Evolutionary conservation across 2,329 filamentous ascomycete genomes (phyloP).

Genomic region (Pseudogymnoascus pannorum): DNA sequence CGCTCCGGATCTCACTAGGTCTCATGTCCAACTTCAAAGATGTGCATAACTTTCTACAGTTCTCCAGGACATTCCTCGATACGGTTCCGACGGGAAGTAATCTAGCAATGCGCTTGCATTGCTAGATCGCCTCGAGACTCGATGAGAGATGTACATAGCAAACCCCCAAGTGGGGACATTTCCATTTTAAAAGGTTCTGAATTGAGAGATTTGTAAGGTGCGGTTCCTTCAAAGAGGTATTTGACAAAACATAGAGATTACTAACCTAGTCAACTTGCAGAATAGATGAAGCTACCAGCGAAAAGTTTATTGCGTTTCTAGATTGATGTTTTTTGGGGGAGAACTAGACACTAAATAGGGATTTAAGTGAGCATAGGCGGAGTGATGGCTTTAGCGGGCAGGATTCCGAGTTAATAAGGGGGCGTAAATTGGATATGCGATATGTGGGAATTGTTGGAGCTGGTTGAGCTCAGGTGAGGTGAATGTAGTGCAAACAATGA

Average conservation of each 20-base stretch:
- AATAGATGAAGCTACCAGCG: not conserved
- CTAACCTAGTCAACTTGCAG: not conserved
- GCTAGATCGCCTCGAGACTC: not conserved
- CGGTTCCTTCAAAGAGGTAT: not conserved
- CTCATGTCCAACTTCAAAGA: conserved; percentile 31
- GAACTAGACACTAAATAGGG: conserved; percentile 32
- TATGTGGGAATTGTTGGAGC: not conserved
- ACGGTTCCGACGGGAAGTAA: not conserved
- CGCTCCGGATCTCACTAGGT: conserved; percentile 35
- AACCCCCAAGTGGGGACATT: not conserved
- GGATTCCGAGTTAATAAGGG: not conserved
- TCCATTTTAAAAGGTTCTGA: not conserved
- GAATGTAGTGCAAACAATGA: not conserved
- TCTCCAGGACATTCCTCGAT: conserved; percentile 24
- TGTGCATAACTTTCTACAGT: conserved; percentile 32
- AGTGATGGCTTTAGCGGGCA: not conserved
- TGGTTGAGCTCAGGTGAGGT: not conserved
- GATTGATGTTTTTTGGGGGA: not conserved
- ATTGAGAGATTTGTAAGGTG: not conserved
- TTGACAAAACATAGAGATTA: not conserved
- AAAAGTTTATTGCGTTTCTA: not conserved
- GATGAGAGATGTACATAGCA: not conserved
- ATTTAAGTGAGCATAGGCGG: not conserved
- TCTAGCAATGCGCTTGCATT: not conserved
- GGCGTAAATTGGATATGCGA: not conserved